Evolutionary conservation across 495 filamentous ascomycete species (phyloP).

Genomic region (Xylona heveae): DNA sequence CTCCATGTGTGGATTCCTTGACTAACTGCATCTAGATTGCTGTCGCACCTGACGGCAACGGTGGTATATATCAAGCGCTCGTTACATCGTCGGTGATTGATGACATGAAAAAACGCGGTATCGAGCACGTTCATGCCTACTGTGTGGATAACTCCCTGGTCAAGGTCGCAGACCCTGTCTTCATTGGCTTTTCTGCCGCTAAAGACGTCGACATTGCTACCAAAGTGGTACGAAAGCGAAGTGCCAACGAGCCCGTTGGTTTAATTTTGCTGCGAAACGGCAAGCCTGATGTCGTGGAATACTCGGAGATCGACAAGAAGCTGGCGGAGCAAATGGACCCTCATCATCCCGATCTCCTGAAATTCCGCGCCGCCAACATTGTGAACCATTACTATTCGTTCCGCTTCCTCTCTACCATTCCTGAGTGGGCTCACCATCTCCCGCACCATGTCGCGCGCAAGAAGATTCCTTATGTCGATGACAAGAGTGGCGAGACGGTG

Average conservation of each 20-base stretch:
- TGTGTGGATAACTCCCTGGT: slow-evolving; percentile 99
- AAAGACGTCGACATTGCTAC: slow-evolving; percentile 90
- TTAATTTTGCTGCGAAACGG: slow-evolving; percentile 90
- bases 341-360: slow-evolving; percentile 62
- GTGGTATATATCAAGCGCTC: slow-evolving; percentile 88
- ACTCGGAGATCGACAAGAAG: slow-evolving; percentile 83
- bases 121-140: slow-evolving; percentile 93
- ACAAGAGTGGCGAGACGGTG: slow-evolving; percentile 49
- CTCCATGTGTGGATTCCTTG: background rate
- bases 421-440: slow-evolving; percentile 61
- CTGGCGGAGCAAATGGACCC: slow-evolving; percentile 77
- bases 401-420: slow-evolving; percentile 77
- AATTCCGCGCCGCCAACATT: slow-evolving; percentile 95
- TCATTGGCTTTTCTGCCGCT: slow-evolving; percentile 80
- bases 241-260: slow-evolving; percentile 89
- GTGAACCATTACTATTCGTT: slow-evolving; percentile 99
- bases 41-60: slow-evolving; percentile 96
- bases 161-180: slow-evolving; percentile 86
- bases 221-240: slow-evolving; percentile 95
- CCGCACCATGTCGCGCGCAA: slow-evolving; percentile 93
- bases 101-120: slow-evolving; percentile 74
- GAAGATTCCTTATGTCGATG: slow-evolving; percentile 85
- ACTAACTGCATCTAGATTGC: slow-evolving; percentile 32
- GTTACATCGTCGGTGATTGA: slow-evolving; percentile 60
- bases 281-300: slow-evolving; percentile 94